Percentiles rank a stretch among this genome's conserved stretches.
phyloP scores from a whole-genome alignment of 495 filamentous ascomycete genomes.

The Penicillium silybi region DNA sequence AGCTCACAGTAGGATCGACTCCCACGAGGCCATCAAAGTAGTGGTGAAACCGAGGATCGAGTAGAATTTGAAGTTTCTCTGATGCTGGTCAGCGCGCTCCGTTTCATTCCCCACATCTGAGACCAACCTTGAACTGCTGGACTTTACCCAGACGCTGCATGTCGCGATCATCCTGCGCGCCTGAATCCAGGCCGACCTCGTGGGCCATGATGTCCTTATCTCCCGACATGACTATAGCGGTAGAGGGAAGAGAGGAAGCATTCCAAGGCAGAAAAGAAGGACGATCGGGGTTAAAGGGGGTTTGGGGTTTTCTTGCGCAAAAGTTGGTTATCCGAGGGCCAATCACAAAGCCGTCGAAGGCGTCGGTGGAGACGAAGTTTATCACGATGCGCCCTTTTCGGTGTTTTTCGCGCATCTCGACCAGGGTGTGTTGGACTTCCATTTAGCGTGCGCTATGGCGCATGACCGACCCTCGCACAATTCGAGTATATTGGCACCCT shows the following conservation, averaged over 20 bases:
- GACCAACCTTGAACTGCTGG: slow-evolving; percentile 37
- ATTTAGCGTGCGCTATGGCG: neutral
- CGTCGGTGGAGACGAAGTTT: neutral
- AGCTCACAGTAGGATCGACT: slow-evolving; percentile 37
- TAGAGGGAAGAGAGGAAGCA: neutral
- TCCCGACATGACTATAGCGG: neutral
- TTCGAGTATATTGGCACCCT: neutral
- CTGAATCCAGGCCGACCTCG: slow-evolving; percentile 18
- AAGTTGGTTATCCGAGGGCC: neutral
- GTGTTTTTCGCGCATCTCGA: neutral
- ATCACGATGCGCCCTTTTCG: neutral
- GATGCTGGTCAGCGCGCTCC: slow-evolving; percentile 4
- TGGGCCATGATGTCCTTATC: slow-evolving; percentile 19
- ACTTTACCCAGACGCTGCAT: slow-evolving; percentile 40
- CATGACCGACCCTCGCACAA: neutral
- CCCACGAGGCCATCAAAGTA: slow-evolving; percentile 48
- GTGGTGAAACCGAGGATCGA: slow-evolving; percentile 47
- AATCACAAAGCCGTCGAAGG: neutral
- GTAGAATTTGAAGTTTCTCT: slow-evolving; percentile 44
- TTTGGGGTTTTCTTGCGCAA: neutral
- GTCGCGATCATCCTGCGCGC: slow-evolving; percentile 32
- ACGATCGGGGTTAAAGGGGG: neutral
- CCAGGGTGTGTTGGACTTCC: neutral
- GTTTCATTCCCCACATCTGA: neutral
- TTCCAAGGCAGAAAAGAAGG: neutral